Conservation (phyloP, 345 rosid genomes). For the Limnanthes douglasii region DNA sequence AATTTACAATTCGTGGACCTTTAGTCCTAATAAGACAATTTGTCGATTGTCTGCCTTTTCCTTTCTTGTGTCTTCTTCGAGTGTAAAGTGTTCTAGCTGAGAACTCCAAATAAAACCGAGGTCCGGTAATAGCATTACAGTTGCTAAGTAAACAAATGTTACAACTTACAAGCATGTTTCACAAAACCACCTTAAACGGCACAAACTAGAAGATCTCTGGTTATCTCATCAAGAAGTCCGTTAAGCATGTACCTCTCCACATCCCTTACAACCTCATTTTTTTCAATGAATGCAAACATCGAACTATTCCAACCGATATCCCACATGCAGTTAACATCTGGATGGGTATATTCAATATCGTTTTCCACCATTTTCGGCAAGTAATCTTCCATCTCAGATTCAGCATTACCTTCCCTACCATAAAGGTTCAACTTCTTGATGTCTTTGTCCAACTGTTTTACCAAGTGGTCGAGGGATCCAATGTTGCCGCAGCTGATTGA, state of each 20-base stretch:
- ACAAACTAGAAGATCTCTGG: constrained; percentile 30
- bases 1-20: too few species aligned
- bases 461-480: constrained; percentile 43
- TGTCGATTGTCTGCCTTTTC: too few species aligned
- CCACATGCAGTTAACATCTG: constrained; percentile 79
- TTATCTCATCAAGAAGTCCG: constrained; percentile 51
- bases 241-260: constrained; percentile 53
- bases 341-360: constrained; percentile 37
- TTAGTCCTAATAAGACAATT: too few species aligned
- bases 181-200: constrained; percentile 2
- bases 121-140: background rate
- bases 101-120: background rate
- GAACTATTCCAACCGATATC: constrained; percentile 57
- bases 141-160: background rate
- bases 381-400: constrained; percentile 34
- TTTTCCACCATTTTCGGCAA: constrained; percentile 45
- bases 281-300: constrained; percentile 32
- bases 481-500: constrained; percentile 17
- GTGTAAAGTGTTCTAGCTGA: background rate
- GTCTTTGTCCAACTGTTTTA: constrained; percentile 37
- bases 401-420: constrained; percentile 25
- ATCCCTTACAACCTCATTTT: constrained; percentile 56
- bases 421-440: constrained; percentile 36
- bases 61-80: too few species aligned
- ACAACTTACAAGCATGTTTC: background rate